Percentiles rank a stretch among this genome's conserved stretches.
Evolutionary conservation across 2,329 filamentous ascomycete species (phyloP).

Genomic region (Venturia asperata): DNA sequence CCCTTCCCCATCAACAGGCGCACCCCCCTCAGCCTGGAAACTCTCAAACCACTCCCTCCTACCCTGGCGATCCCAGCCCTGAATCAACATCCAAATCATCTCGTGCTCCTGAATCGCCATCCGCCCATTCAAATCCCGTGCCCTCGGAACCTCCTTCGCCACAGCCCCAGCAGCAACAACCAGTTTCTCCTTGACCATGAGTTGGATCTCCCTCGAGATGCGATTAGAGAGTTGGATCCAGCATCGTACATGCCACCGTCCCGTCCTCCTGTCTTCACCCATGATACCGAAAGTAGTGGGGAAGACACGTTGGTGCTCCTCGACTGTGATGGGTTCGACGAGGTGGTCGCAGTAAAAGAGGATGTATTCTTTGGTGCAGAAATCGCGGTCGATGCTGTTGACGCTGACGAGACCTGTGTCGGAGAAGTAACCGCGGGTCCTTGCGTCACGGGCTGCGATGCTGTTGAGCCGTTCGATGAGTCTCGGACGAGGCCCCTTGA

Average conservation of each 20-base stretch:
- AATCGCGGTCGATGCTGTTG: neutral
- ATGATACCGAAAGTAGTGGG: neutral
- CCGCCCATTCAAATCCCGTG: neutral
- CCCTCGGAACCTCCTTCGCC: neutral
- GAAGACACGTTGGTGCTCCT: neutral
- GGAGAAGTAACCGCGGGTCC: neutral
- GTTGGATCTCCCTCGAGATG: neutral
- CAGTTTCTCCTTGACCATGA: neutral
- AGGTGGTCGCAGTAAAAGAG: neutral
- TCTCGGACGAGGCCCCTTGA: neutral
- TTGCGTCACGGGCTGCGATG: neutral
- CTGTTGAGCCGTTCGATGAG: neutral
- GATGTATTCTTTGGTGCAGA: neutral
- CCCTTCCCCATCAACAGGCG: neutral
- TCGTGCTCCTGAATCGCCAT: slow-evolving; percentile 3
- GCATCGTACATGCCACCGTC: neutral
- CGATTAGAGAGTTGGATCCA: neutral
- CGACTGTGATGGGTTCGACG: neutral
- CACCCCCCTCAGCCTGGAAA: neutral
- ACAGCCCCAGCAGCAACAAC: neutral
- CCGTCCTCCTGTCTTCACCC: neutral
- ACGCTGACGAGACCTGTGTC: slow-evolving; percentile 2
- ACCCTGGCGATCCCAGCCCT: neutral
- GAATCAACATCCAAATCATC: neutral
- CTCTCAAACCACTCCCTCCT: neutral